Conservation (phyloP, 106 monocot genomes). For the Dioscorea zingiberensis region DNA sequence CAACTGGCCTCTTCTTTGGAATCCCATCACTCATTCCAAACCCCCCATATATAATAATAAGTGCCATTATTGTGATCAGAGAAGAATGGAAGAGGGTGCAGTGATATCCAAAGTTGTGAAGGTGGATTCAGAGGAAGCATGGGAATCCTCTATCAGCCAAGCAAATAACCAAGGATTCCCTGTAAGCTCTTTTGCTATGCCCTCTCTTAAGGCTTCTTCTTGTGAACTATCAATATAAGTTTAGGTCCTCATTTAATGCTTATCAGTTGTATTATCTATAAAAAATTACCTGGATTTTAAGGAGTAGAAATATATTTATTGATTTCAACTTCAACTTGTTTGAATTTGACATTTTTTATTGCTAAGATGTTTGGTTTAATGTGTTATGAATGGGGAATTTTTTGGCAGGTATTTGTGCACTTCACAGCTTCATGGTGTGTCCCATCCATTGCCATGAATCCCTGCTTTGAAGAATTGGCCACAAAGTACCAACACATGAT, state of each 20-base stretch:
- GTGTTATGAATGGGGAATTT: too few species aligned
- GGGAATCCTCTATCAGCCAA: slow-evolving; percentile 43
- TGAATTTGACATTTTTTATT: neutral
- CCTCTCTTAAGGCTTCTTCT: slow-evolving; percentile 4
- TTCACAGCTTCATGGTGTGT: slow-evolving; percentile 86
- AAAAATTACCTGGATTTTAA: too few species aligned
- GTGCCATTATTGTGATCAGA: neutral
- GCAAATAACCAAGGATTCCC: slow-evolving; percentile 53
- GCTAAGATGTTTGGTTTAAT: too few species aligned
- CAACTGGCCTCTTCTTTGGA: too few species aligned
- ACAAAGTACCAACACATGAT: slow-evolving; percentile 34
- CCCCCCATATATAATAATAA: too few species aligned
- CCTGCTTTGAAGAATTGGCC: slow-evolving; percentile 64
- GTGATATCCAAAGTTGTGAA: slow-evolving; percentile 42
- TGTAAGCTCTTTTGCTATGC: slow-evolving; percentile 27
- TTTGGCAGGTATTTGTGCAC: slow-evolving; percentile 49
- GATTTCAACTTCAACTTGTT: neutral
- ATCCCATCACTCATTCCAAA: too few species aligned
- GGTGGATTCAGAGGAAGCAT: slow-evolving; percentile 58
- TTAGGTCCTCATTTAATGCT: too few species aligned
- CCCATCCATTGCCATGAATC: slow-evolving; percentile 81
- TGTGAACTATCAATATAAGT: neutral
- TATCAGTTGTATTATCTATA: too few species aligned
- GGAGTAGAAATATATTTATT: too few species aligned
- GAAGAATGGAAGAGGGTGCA: neutral